phyloP scores from a whole-genome alignment of 768 basidiomycete species.

The Sarcodon aspratus region DNA sequence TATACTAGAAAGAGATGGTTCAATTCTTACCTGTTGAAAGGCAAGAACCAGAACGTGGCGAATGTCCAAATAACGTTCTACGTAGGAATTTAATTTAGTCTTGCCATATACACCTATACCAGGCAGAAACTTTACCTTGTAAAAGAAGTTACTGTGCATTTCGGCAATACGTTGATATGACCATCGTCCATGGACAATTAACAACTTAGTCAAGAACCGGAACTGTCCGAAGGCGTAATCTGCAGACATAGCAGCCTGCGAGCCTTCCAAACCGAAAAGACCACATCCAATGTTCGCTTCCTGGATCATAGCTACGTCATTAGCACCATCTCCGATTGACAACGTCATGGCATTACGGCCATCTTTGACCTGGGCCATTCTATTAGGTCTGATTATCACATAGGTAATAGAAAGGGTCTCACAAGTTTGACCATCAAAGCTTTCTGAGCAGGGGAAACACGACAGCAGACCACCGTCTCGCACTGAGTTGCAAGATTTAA shows the following conservation, averaged over 20 bases:
- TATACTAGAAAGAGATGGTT: not conserved
- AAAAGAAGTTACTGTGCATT: constrained; percentile 98
- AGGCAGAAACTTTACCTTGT: constrained; percentile 54
- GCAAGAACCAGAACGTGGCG: constrained; percentile 88
- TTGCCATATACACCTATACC: not conserved
- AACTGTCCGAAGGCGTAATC: constrained; percentile 99
- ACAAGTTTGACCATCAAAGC: constrained; percentile 93
- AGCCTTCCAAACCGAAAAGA: constrained; percentile 87
- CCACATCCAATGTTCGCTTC: constrained; percentile 98
- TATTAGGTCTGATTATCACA: constrained; percentile 1
- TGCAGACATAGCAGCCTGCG: constrained; percentile 97
- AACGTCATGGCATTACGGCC: constrained; percentile 93
- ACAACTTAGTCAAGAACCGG: constrained; percentile 80
- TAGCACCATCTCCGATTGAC: constrained; percentile 94
- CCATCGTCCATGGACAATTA: constrained; percentile 94
- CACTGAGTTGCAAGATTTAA: constrained; percentile 91
- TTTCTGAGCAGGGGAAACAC: constrained; percentile 96
- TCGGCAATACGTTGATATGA: constrained; percentile 93
- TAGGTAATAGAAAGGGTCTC: constrained; percentile 13
- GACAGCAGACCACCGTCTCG: constrained; percentile 96
- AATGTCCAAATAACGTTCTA: constrained; percentile 91
- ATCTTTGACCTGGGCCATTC: constrained; percentile 67
- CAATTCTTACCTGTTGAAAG: constrained; percentile 64
- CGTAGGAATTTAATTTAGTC: not conserved
- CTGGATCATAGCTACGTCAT: constrained; percentile 99